A percentile compares a stretch with the other conserved stretches of the same genome.
Evolutionary conservation across 2,329 filamentous ascomycete species (phyloP).

Genomic region (Cordyceps pruinosa): DNA sequence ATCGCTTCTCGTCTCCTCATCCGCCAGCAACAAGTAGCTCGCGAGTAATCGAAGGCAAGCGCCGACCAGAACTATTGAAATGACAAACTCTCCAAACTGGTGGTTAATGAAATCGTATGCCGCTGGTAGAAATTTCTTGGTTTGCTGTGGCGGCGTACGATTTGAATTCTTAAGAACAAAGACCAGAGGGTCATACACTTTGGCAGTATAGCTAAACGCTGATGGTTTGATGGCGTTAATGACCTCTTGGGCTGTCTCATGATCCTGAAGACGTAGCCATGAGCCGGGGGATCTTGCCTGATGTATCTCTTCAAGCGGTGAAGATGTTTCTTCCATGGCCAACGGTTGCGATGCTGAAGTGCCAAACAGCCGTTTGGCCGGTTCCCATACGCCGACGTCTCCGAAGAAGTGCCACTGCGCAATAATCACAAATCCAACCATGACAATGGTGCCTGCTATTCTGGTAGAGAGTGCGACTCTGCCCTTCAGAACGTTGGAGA

Average conservation of each 20-base stretch:
- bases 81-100: slow-evolving; percentile 51
- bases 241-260: slow-evolving; percentile 69
- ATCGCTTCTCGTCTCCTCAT: slow-evolving; percentile 43
- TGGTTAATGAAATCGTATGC: slow-evolving; percentile 61
- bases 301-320: slow-evolving; percentile 55
- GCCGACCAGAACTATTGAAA: slow-evolving; percentile 56
- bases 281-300: slow-evolving; percentile 69
- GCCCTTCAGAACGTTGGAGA: slow-evolving; percentile 56
- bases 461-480: slow-evolving; percentile 62
- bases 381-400: slow-evolving; percentile 38
- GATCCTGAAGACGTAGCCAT: slow-evolving; percentile 71
- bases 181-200: slow-evolving; percentile 67
- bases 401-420: slow-evolving; percentile 76
- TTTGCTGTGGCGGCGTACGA: slow-evolving; percentile 46
- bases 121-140: slow-evolving; percentile 30
- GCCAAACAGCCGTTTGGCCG: slow-evolving; percentile 21
- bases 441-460: slow-evolving; percentile 66
- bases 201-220: slow-evolving; percentile 64
- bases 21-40: slow-evolving; percentile 66
- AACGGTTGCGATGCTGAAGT: slow-evolving; percentile 2
- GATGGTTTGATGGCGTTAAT: slow-evolving; percentile 69
- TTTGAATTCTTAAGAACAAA: slow-evolving; percentile 65
- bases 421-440: slow-evolving; percentile 64
- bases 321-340: neutral
- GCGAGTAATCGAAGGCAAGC: slow-evolving; percentile 63